These are phyloP conservation scores for Suillus lakei DNA, from an alignment of 768 basidiomycete genomes.

Conservation along the genomic window DNA sequence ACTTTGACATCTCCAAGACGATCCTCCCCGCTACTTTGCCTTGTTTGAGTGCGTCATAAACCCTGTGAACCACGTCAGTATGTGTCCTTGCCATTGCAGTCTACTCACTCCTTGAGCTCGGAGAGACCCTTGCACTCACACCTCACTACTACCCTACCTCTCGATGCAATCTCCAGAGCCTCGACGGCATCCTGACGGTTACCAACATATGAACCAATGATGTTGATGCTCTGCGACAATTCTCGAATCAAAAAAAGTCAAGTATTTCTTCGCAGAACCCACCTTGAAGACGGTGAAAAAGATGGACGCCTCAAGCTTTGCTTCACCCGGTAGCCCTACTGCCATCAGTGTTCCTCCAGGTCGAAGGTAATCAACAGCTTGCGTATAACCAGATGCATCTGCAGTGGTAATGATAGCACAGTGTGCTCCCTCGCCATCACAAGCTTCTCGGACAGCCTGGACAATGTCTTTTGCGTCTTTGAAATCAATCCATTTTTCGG, in stretches of 20 bases:
- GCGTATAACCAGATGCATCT: conserved; percentile 42
- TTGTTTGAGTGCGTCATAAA: conserved; percentile 44
- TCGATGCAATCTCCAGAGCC: conserved; percentile 75
- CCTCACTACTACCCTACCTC: conserved; percentile 69
- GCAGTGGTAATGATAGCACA: conserved; percentile 67
- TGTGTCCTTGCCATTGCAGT: not conserved
- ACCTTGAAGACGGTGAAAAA: conserved; percentile 76
- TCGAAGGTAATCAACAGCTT: conserved; percentile 78
- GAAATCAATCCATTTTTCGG: conserved; percentile 84
- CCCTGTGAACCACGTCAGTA: conserved; percentile 22
- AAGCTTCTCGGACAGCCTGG: conserved; percentile 62
- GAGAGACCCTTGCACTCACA: conserved; percentile 51
- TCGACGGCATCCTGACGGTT: conserved; percentile 87
- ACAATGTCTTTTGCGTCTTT: conserved; percentile 67
- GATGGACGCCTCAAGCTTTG: conserved; percentile 61
- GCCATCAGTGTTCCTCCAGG: conserved; percentile 75
- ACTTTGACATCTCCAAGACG: conserved; percentile 41
- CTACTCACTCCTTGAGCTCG: conserved; percentile 57
- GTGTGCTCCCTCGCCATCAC: conserved; percentile 76
- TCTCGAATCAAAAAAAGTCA: conserved; percentile 8
- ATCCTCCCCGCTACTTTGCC: conserved; percentile 49
- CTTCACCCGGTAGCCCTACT: conserved; percentile 73
- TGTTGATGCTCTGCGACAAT: conserved; percentile 26
- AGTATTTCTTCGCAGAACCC: conserved; percentile 30
- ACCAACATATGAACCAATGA: conserved; percentile 51